These are phyloP conservation scores for Pyrenophora tritici-repentis DNA, from an alignment of 2,329 filamentous ascomycete genomes.

Conservation along the genomic window DNA sequence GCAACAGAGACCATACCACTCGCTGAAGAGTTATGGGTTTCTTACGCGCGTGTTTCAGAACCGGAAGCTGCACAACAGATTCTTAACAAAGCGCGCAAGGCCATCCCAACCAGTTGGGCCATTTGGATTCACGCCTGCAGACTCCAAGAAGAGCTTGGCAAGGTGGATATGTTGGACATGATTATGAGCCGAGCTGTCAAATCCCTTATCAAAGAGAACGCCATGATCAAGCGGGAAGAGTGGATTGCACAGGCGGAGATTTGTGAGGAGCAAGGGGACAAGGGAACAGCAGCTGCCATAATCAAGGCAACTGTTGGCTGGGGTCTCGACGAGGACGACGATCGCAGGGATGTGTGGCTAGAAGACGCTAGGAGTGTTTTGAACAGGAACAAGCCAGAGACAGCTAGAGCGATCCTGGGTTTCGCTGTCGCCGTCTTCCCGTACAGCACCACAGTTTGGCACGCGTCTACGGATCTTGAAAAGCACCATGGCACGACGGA, in stretches of 20 bases:
- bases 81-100: constrained; percentile 91
- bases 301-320: constrained; percentile 92
- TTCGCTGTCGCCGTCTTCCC: constrained; percentile 89
- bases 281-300: constrained; percentile 85
- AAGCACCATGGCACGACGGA: constrained; percentile 85
- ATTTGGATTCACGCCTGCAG: constrained; percentile 96
- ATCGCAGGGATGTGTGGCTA: constrained; percentile 93
- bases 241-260: constrained; percentile 96
- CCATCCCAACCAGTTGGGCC: constrained; percentile 88
- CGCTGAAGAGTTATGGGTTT: constrained; percentile 94
- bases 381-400: constrained; percentile 81
- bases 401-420: constrained; percentile 89
- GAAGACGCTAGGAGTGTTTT: constrained; percentile 87
- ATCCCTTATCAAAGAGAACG: constrained; percentile 83
- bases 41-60: constrained; percentile 84
- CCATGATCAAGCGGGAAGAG: constrained; percentile 96
- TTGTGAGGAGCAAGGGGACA: constrained; percentile 88
- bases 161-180: constrained; percentile 73
- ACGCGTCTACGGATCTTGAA: constrained; percentile 88
- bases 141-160: constrained; percentile 86
- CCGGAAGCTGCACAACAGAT: constrained; percentile 93
- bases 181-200: constrained; percentile 95
- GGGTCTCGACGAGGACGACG: constrained; percentile 92
- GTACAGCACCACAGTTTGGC: constrained; percentile 85
- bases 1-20: constrained; percentile 94